Conservation (phyloP, 331 rosid genomes). For the Arachis monticola region DNA sequence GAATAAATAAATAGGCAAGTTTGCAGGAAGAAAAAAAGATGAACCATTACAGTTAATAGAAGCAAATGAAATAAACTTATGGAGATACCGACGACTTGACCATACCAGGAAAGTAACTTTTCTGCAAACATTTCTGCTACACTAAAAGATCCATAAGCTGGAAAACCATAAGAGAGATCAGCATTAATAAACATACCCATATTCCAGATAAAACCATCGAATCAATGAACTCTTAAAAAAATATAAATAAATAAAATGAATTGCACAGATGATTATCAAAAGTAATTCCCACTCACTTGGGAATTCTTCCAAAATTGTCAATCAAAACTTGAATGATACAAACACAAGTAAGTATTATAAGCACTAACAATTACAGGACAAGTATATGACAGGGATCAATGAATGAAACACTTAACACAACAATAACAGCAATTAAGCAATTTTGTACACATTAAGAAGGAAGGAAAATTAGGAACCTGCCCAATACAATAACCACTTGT, state of each 20-base stretch:
- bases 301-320: background rate
- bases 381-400: slow-evolving; percentile 14
- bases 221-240: background rate
- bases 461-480: slow-evolving; percentile 47
- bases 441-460: background rate
- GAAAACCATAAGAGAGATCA: slow-evolving; percentile 43
- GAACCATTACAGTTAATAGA: background rate
- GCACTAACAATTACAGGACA: background rate
- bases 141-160: slow-evolving; percentile 70
- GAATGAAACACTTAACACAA: background rate
- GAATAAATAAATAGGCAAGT: background rate
- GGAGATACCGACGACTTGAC: background rate
- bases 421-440: background rate
- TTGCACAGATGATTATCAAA: background rate
- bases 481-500: slow-evolving; percentile 62
- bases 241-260: slow-evolving; percentile 4
- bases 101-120: slow-evolving; percentile 54
- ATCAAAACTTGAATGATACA: slow-evolving; percentile 24
- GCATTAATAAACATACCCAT: background rate
- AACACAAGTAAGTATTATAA: background rate
- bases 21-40: background rate
- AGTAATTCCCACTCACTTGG: slow-evolving; percentile 10
- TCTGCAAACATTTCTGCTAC: slow-evolving; percentile 53
- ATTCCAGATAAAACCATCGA: slow-evolving; percentile 16
- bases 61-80: background rate